Evolutionary conservation across 495 filamentous ascomycete species (phyloP).

Genomic region (Bathelium albidoporum): DNA sequence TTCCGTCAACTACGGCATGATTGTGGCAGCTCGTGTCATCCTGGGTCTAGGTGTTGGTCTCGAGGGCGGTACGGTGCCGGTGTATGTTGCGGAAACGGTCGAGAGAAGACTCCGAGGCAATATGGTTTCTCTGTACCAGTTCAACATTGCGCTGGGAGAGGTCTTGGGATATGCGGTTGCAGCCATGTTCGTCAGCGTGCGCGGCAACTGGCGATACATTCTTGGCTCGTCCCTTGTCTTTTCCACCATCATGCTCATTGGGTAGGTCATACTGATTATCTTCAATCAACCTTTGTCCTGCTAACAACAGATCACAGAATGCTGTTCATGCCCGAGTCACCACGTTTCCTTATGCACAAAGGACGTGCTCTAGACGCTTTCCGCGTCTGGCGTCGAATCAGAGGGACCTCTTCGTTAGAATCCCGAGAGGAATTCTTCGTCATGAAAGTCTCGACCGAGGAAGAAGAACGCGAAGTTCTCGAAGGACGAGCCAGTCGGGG

Average conservation of each 20-base stretch:
- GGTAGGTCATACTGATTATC: background rate
- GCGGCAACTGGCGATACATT: conserved; percentile 54
- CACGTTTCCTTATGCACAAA: conserved; percentile 50
- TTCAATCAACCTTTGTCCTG: background rate
- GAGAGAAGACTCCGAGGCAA: conserved; percentile 47
- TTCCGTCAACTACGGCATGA: conserved; percentile 50
- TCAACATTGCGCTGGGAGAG: conserved; percentile 54
- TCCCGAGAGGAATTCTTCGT: conserved; percentile 50
- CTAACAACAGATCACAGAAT: conserved; percentile 26
- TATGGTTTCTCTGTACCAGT: conserved; percentile 51
- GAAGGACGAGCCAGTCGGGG: conserved; percentile 17
- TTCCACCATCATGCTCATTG: conserved; percentile 48
- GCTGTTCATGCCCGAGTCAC: conserved; percentile 49
- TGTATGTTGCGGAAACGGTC: conserved; percentile 44
- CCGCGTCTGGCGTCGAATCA: conserved; percentile 52
- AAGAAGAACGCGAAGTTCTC: conserved; percentile 33
- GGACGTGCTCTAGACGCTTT: conserved; percentile 39
- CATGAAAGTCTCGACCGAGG: conserved; percentile 46
- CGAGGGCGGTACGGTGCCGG: conserved; percentile 51
- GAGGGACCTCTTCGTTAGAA: conserved; percentile 39
- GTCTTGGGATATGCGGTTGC: conserved; percentile 53
- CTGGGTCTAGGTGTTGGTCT: conserved; percentile 51
- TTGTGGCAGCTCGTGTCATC: conserved; percentile 49
- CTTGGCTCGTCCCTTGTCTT: conserved; percentile 55
- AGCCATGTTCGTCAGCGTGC: conserved; percentile 49